phyloP scores from a whole-genome alignment of 352 stramenopile genomes.

The Phytophthora palmivora region DNA sequence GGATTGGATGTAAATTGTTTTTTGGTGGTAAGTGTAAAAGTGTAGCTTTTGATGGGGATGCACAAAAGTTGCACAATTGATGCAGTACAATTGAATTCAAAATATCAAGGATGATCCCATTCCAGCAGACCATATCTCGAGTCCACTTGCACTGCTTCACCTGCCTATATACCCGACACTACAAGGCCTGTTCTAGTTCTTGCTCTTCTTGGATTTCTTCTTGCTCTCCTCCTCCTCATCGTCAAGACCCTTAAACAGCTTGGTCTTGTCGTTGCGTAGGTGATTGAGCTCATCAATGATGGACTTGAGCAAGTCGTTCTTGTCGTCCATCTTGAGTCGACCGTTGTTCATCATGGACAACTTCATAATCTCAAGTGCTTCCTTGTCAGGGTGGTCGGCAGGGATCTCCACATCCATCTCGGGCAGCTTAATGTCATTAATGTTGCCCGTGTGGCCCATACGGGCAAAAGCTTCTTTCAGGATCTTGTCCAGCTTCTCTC shows the following conservation, averaged over 20 bases:
- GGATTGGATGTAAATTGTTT: conserved; percentile 26
- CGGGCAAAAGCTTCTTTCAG: conserved; percentile 77
- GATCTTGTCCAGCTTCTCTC: conserved; percentile 75
- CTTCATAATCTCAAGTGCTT: conserved; percentile 91
- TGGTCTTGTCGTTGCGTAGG: conserved; percentile 87
- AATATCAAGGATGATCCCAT: no score
- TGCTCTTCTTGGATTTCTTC: conserved; percentile 27
- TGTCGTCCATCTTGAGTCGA: conserved; percentile 89
- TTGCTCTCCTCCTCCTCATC: conserved; percentile 31
- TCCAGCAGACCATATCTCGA: no score
- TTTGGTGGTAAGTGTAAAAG: neutral
- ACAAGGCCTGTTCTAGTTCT: conserved; percentile 23
- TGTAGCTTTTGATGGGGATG: no score
- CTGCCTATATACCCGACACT: conserved; percentile 25
- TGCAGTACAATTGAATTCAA: conserved; percentile 29
- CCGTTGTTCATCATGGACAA: conserved; percentile 90
- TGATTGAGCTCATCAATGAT: conserved; percentile 86
- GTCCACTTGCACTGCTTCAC: conserved; percentile 11
- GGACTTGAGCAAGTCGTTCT: conserved; percentile 86
- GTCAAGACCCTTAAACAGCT: conserved; percentile 82
- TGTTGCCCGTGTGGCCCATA: conserved; percentile 73
- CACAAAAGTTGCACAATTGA: no score
- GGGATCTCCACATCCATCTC: conserved; percentile 76
- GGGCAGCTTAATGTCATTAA: conserved; percentile 76
- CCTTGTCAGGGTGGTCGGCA: conserved; percentile 73